Percentiles rank a stretch among this genome's conserved stretches.
phyloP scores from a whole-genome alignment of 306 rosid genomes.

The Quercus rubra region DNA sequence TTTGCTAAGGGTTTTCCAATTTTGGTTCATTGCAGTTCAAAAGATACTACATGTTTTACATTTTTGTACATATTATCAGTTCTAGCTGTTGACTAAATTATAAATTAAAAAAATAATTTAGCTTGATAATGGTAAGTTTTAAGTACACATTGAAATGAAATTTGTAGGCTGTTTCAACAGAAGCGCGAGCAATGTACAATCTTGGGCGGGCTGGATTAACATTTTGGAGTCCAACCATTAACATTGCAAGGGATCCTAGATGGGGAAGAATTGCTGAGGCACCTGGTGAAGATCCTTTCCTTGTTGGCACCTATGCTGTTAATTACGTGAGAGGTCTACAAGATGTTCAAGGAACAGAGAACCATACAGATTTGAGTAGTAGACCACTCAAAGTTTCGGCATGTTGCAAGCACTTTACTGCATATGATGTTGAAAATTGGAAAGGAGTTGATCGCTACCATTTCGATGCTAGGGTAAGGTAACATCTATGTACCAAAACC shows the following conservation, averaged over 20 bases:
- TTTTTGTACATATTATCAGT: too few relatives aligned
- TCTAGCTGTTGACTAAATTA: too few relatives aligned
- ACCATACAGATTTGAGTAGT: slow-evolving; percentile 3
- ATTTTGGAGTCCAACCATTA: slow-evolving; percentile 11
- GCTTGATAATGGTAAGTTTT: too few relatives aligned
- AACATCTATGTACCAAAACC: too few relatives aligned
- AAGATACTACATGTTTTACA: too few relatives aligned
- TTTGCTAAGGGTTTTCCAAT: too few relatives aligned
- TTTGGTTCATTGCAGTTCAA: too few relatives aligned
- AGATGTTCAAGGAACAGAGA: slow-evolving; percentile 18
- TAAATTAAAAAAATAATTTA: too few relatives aligned
- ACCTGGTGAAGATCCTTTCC: slow-evolving; percentile 22
- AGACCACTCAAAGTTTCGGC: slow-evolving; percentile 23
- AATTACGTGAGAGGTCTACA: slow-evolving; percentile 25
- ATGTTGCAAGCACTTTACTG: slow-evolving; percentile 19
- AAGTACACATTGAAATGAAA: too few relatives aligned
- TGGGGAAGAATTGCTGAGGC: slow-evolving; percentile 24
- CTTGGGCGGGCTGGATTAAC: too few relatives aligned
- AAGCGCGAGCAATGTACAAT: too few relatives aligned
- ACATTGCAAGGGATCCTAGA: slow-evolving; percentile 22
- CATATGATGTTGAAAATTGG: slow-evolving; percentile 19
- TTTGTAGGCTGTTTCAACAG: too few relatives aligned
- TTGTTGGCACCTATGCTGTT: slow-evolving; percentile 6
- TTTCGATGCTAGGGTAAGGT: slow-evolving; percentile 16
- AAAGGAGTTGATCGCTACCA: slow-evolving; percentile 12